These are phyloP conservation scores for Aspergillus melleus DNA, from an alignment of 2,329 filamentous ascomycete genomes.

Conservation along the genomic window DNA sequence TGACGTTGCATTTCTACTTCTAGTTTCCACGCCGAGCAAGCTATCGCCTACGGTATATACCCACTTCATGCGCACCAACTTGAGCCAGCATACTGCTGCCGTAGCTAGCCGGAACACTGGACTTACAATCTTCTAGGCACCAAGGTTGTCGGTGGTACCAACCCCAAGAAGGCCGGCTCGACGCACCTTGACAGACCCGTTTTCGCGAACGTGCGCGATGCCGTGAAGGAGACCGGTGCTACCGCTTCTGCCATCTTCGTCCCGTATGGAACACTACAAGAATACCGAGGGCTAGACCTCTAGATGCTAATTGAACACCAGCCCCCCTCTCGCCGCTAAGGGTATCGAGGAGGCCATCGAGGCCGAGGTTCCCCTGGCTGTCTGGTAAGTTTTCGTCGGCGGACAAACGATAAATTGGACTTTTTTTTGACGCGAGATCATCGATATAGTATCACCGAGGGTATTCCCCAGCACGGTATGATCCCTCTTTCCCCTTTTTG, in stretches of 20 bases:
- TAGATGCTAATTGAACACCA: slow-evolving; percentile 42
- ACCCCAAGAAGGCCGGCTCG: slow-evolving; percentile 95
- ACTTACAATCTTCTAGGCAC: slow-evolving; percentile 64
- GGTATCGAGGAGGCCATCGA: slow-evolving; percentile 95
- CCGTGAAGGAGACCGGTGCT: slow-evolving; percentile 85
- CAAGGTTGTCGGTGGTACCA: slow-evolving; percentile 95
- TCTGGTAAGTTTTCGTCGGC: slow-evolving; percentile 60
- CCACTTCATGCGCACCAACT: slow-evolving; percentile 13
- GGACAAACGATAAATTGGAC: slow-evolving; percentile 6
- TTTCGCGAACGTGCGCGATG: slow-evolving; percentile 85
- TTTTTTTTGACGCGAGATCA: slow-evolving; percentile 10
- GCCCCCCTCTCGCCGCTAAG: slow-evolving; percentile 84
- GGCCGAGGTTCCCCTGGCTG: slow-evolving; percentile 90
- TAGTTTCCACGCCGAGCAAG: slow-evolving; percentile 96
- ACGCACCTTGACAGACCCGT: slow-evolving; percentile 90
- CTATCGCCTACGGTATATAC: slow-evolving; percentile 88
- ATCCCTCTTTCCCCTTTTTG: background rate
- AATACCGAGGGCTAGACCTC: background rate
- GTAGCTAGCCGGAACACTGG: slow-evolving; percentile 9
- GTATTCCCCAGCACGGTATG: slow-evolving; percentile 93
- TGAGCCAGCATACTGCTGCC: background rate
- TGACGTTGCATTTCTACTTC: slow-evolving; percentile 26
- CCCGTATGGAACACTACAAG: slow-evolving; percentile 60
- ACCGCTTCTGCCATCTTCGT: slow-evolving; percentile 95
- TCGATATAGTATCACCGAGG: slow-evolving; percentile 74